Evolutionary conservation across 2,329 filamentous ascomycete genomes (phyloP).

Genomic region (Colletotrichum destructivum): DNA sequence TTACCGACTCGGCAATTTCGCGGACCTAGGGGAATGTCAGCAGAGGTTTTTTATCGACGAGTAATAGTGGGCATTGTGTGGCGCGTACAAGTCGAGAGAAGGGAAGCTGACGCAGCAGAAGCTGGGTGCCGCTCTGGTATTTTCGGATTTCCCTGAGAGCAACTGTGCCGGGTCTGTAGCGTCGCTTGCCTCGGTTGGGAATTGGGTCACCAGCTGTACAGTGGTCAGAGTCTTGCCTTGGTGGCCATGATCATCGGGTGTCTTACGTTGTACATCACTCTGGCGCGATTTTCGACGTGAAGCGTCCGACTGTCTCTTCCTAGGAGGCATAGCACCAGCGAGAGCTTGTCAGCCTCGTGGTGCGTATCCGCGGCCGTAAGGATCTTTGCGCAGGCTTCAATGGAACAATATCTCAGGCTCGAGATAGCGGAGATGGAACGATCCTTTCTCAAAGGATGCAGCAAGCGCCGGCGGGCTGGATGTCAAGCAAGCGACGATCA

Average conservation of each 20-base stretch:
- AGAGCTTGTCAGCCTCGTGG: not conserved
- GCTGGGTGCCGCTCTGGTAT: slow-evolving; percentile 91
- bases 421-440: not conserved
- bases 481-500: not conserved
- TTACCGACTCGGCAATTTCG: slow-evolving; percentile 79
- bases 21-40: slow-evolving; percentile 65
- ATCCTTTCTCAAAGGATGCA: not conserved
- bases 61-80: not conserved
- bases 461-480: no score
- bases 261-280: slow-evolving; percentile 59
- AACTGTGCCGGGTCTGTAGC: slow-evolving; percentile 85
- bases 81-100: slow-evolving; percentile 80
- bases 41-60: not conserved
- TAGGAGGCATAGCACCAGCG: slow-evolving; percentile 12
- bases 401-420: not conserved
- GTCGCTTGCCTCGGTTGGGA: slow-evolving; percentile 72
- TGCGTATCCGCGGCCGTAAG: not conserved
- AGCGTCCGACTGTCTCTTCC: slow-evolving; percentile 43
- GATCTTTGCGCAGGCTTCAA: not conserved
- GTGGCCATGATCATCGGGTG: not conserved
- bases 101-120: slow-evolving; percentile 85
- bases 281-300: slow-evolving; percentile 51
- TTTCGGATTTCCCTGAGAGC: slow-evolving; percentile 92
- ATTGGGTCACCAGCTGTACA: slow-evolving; percentile 79
- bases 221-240: slow-evolving; percentile 4